phyloP scores from a whole-genome alignment of 352 stramenopile genomes.

The Pythium coloratum region DNA sequence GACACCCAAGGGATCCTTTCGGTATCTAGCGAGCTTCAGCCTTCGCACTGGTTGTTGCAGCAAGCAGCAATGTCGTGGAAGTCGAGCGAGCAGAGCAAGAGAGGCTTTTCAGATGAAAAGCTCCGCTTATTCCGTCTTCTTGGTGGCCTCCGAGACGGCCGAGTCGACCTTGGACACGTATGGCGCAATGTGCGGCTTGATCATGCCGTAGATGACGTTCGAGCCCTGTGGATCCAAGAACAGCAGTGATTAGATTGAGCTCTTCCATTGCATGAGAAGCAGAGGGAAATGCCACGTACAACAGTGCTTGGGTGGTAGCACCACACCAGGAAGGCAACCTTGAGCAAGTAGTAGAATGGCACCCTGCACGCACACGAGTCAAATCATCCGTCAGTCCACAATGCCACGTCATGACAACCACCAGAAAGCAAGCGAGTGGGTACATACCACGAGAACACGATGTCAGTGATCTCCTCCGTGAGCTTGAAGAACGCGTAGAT shows the following conservation, averaged over 20 bases:
- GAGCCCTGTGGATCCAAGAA: conserved; percentile 43
- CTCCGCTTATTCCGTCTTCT: conserved; percentile 49
- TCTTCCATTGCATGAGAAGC: not conserved
- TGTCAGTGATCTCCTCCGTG: conserved; percentile 87
- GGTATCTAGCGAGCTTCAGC: not conserved
- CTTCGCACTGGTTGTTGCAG: not conserved
- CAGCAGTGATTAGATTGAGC: not conserved
- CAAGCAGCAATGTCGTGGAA: conserved; percentile 2
- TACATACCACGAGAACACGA: conserved; percentile 74
- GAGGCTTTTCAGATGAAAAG: not conserved
- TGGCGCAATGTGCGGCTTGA: conserved; percentile 82
- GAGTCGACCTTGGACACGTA: conserved; percentile 71
- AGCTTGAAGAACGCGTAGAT: conserved; percentile 97
- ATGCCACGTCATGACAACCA: not conserved
- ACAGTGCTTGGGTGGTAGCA: conserved; percentile 77
- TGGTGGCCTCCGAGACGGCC: conserved; percentile 52
- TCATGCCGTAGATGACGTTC: conserved; percentile 82
- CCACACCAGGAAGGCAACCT: conserved; percentile 87
- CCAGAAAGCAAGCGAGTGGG: not conserved
- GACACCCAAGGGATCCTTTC: not conserved
- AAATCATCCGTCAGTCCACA: conserved; percentile 4
- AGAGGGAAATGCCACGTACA: conserved; percentile 28
- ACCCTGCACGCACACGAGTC: conserved; percentile 37
- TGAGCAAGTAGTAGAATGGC: conserved; percentile 88
- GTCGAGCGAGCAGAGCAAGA: not conserved